phyloP scores from a whole-genome alignment of 2,329 filamentous ascomycete genomes.

The Aspergillus cejpii region DNA sequence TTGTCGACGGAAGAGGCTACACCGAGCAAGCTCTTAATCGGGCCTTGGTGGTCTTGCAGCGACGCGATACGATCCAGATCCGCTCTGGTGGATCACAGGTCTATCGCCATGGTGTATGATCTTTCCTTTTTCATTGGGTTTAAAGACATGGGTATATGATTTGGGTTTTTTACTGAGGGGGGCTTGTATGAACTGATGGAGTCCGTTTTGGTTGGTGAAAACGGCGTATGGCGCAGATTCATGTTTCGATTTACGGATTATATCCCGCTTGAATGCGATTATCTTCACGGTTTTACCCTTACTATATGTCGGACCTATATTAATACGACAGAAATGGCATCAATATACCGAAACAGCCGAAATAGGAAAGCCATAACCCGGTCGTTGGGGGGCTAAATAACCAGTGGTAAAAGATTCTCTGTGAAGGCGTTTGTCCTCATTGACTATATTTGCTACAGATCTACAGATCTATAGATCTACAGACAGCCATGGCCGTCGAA shows the following conservation, averaged over 20 bases:
- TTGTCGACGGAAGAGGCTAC: constrained; percentile 87
- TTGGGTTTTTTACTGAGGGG: constrained; percentile 1
- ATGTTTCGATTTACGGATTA: background rate
- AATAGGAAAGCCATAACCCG: no score
- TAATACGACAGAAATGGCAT: no score
- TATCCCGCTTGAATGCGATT: no score
- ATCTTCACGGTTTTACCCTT: no score
- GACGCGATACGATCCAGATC: constrained; percentile 64
- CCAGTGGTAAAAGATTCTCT: no score
- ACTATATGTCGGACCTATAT: no score
- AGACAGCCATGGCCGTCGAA: no score
- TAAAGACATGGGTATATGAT: constrained; percentile 10
- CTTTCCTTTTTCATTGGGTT: constrained; percentile 3
- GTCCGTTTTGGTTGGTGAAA: constrained; percentile 9
- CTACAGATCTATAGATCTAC: no score
- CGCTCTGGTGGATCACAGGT: constrained; percentile 46
- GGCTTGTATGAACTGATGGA: constrained; percentile 2
- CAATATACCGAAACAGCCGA: no score
- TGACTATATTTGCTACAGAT: no score
- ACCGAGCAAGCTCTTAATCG: constrained; percentile 79
- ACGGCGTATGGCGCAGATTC: constrained; percentile 13
- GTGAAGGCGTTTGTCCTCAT: no score
- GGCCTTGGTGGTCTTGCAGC: constrained; percentile 76
- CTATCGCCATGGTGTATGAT: constrained; percentile 43
- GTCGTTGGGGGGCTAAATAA: no score